Evolutionary conservation across 805 yeast genomes (phyloP).

Genomic region (Metschnikowia cerradonensis): DNA sequence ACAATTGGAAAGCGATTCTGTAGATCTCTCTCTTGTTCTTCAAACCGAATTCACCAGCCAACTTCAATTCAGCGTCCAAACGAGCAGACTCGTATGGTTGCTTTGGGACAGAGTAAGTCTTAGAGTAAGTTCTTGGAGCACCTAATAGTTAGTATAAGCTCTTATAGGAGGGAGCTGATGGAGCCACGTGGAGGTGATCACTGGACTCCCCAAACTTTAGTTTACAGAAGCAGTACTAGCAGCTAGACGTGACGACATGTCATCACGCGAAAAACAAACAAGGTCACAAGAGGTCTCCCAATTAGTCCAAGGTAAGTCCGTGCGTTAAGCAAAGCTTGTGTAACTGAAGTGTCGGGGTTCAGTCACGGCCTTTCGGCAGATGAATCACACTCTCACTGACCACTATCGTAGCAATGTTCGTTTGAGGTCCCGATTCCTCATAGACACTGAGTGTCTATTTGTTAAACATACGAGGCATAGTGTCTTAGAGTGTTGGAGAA

Average conservation of each 20-base stretch:
- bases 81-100: constrained; percentile 99
- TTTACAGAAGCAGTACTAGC: constrained; percentile 4
- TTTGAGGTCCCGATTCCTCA: constrained; percentile 75
- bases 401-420: constrained; percentile 11
- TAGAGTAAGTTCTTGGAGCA: constrained; percentile 99
- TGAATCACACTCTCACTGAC: constrained; percentile 6
- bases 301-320: neutral
- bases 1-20: constrained; percentile 99
- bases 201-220: neutral
- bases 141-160: constrained; percentile 45
- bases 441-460: constrained; percentile 11
- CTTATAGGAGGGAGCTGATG: neutral
- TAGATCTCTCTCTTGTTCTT: constrained; percentile 99
- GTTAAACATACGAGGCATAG: constrained; percentile 60
- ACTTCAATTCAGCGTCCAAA: constrained; percentile 98
- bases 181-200: neutral
- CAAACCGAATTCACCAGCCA: constrained; percentile 99
- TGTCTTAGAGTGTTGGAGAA: constrained; percentile 26
- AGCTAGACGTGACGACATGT: neutral
- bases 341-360: constrained; percentile 89
- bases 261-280: constrained; percentile 1
- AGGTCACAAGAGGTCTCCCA: neutral
- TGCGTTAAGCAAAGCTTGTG: constrained; percentile 21
- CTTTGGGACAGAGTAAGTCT: constrained; percentile 99
- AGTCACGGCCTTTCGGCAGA: constrained; percentile 44